Conservation (phyloP, 306 rosid species). For the Urtica urens region DNA sequence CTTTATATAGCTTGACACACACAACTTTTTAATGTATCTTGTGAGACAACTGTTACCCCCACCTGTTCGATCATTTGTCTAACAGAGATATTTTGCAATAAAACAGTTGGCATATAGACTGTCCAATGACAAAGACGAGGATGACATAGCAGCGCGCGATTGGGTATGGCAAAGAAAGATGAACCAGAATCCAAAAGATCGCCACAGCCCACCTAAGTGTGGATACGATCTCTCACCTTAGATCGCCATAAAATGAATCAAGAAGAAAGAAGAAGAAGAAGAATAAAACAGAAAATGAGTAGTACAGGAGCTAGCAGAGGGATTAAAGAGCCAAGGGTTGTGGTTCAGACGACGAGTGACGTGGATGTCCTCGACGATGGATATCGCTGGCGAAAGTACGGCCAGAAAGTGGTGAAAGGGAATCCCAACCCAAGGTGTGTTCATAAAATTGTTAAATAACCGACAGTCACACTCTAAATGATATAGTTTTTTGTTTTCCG, state of each 20-base stretch:
- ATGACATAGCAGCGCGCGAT: constrained; percentile 86
- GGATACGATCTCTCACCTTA: constrained; percentile 16
- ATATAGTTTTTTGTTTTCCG: no score
- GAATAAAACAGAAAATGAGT: constrained; percentile 72
- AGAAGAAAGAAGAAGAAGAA: constrained; percentile 92
- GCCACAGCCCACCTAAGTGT: constrained; percentile 27
- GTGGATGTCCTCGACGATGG: constrained; percentile 96
- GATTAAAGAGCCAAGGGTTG: constrained; percentile 95
- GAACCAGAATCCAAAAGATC: constrained; percentile 92
- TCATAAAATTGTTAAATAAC: no score
- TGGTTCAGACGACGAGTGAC: constrained; percentile 96
- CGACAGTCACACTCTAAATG: no score
- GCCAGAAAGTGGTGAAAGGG: constrained; percentile 96
- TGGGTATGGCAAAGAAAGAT: constrained; percentile 82
- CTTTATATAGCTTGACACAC: no score
- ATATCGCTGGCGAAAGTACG: constrained; percentile 95
- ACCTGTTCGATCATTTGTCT: no score
- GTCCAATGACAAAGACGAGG: constrained; percentile 90
- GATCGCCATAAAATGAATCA: constrained; percentile 21
- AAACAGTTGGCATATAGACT: no score
- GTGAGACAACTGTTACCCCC: no score
- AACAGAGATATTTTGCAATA: no score
- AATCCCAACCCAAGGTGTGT: constrained; percentile 96
- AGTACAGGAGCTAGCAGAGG: constrained; percentile 99
- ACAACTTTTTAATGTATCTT: no score